phyloP scores from a whole-genome alignment of 2,329 filamentous ascomycete species.

The Cladosporium phlei region DNA sequence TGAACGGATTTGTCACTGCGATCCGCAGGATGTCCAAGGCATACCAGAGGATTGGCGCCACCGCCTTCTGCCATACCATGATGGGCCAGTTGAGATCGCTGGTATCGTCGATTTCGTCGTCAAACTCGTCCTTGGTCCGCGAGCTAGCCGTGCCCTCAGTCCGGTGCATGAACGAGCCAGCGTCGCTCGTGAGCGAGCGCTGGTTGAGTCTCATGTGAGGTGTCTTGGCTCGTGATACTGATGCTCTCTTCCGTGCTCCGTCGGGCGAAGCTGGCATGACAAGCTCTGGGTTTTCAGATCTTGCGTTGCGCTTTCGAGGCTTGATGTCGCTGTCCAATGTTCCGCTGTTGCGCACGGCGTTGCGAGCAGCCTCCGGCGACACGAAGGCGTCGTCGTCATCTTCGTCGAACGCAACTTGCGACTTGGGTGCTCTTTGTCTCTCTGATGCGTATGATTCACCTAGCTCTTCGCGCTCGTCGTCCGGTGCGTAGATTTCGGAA shows the following conservation, averaged over 20 bases:
- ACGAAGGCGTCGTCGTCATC: neutral
- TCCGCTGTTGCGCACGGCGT: slow-evolving; percentile 17
- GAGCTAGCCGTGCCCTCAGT: slow-evolving; percentile 18
- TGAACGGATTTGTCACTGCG: slow-evolving; percentile 57
- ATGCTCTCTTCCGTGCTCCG: slow-evolving; percentile 17
- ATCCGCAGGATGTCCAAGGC: slow-evolving; percentile 52
- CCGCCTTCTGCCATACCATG: slow-evolving; percentile 31
- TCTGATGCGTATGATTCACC: slow-evolving; percentile 20
- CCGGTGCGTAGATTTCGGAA: slow-evolving; percentile 24
- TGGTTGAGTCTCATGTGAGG: slow-evolving; percentile 29
- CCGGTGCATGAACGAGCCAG: slow-evolving; percentile 20
- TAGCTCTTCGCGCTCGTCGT: slow-evolving; percentile 27
- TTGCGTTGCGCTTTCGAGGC: slow-evolving; percentile 5
- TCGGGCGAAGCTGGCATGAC: slow-evolving; percentile 40
- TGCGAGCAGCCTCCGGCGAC: slow-evolving; percentile 4
- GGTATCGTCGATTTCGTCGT: slow-evolving; percentile 24
- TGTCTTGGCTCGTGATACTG: slow-evolving; percentile 18
- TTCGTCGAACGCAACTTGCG: neutral
- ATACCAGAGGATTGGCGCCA: slow-evolving; percentile 44
- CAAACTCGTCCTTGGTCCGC: slow-evolving; percentile 16
- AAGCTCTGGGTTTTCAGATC: slow-evolving; percentile 30
- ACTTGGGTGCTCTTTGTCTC: neutral
- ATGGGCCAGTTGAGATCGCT: slow-evolving; percentile 19
- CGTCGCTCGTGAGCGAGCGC: slow-evolving; percentile 28
- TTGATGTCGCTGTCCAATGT: slow-evolving; percentile 7